Conservation (phyloP, 2,329 filamentous ascomycete species). For the Daldinia sp. region DNA sequence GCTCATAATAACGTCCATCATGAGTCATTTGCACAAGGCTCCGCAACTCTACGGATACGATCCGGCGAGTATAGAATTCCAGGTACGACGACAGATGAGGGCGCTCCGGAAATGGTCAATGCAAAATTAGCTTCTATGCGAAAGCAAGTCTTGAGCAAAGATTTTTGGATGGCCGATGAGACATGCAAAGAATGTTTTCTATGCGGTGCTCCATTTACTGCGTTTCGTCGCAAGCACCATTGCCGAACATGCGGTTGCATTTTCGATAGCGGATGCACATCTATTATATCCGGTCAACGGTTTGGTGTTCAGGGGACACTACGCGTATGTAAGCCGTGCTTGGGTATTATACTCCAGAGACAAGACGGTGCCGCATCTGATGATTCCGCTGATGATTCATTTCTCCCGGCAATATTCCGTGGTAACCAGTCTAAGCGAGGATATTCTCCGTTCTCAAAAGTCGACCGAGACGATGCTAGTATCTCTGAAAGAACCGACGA, state of each 20-base stretch:
- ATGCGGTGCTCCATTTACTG: slow-evolving; percentile 88
- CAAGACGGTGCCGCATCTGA: slow-evolving; percentile 89
- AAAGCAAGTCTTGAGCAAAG: slow-evolving; percentile 88
- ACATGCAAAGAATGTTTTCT: slow-evolving; percentile 97
- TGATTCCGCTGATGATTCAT: slow-evolving; percentile 80
- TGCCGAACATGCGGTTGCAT: slow-evolving; percentile 98
- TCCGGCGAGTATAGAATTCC: slow-evolving; percentile 61
- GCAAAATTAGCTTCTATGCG: slow-evolving; percentile 75
- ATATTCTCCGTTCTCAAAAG: slow-evolving; percentile 48
- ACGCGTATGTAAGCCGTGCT: slow-evolving; percentile 90
- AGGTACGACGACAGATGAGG: slow-evolving; percentile 64
- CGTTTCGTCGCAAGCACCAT: slow-evolving; percentile 95
- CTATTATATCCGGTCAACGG: slow-evolving; percentile 83
- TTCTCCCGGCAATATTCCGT: slow-evolving; percentile 70
- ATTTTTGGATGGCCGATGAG: slow-evolving; percentile 99
- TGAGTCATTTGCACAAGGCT: slow-evolving; percentile 61
- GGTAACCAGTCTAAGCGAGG: slow-evolving; percentile 58
- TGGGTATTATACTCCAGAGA: slow-evolving; percentile 88
- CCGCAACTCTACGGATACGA: slow-evolving; percentile 54
- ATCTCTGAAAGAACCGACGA: slow-evolving; percentile 54
- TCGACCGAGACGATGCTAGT: slow-evolving; percentile 52
- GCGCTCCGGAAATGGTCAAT: slow-evolving; percentile 66
- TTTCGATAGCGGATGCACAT: slow-evolving; percentile 95
- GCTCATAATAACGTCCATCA: slow-evolving; percentile 67
- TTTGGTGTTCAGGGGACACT: slow-evolving; percentile 88